Percentiles rank a stretch among this genome's conserved stretches.
Conservation (phyloP, 345 rosid genomes). For the Aquilaria sinensis region DNA sequence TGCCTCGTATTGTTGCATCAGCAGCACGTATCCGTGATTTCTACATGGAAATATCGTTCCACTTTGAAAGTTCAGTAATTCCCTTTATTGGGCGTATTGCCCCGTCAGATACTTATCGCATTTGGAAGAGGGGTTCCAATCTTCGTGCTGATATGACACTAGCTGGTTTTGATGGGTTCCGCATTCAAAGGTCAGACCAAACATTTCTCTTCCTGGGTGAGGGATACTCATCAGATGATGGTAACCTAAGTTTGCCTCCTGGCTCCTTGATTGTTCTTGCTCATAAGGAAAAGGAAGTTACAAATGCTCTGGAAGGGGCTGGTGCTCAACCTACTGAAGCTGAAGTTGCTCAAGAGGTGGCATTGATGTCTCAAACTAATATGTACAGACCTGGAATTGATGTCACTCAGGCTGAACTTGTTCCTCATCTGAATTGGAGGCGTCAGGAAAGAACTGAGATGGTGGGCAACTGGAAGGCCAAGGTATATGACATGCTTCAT, state of each 20-base stretch:
- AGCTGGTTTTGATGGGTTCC: conserved; percentile 97
- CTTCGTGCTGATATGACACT: conserved; percentile 99
- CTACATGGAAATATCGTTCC: conserved; percentile 97
- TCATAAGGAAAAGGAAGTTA: conserved; percentile 92
- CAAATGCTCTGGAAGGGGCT: conserved; percentile 97
- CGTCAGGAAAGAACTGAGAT: conserved; percentile 92
- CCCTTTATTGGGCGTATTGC: conserved; percentile 97
- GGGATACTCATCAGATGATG: conserved; percentile 73
- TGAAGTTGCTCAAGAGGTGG: conserved; percentile 91
- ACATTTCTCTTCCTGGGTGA: conserved; percentile 90
- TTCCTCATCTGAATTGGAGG: conserved; percentile 94
- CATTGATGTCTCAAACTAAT: conserved; percentile 94
- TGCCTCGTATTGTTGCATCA: conserved; percentile 83
- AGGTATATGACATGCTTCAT: conserved; percentile 92
- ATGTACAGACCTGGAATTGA: conserved; percentile 99
- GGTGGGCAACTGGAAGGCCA: conserved; percentile 97
- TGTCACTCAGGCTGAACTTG: conserved; percentile 93
- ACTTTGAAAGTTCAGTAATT: conserved; percentile 96
- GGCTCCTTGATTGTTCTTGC: conserved; percentile 90
- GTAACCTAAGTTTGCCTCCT: conserved; percentile 49
- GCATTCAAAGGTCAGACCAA: conserved; percentile 90
- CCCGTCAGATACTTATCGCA: conserved; percentile 96
- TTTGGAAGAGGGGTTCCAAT: conserved; percentile 97
- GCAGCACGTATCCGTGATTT: conserved; percentile 84
- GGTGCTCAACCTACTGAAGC: conserved; percentile 90